Evolutionary conservation across 345 rosid species (phyloP), one percentile per base, ranked within the genome.

Genomic region (Cardamine chenopodiifolia): DNA sequence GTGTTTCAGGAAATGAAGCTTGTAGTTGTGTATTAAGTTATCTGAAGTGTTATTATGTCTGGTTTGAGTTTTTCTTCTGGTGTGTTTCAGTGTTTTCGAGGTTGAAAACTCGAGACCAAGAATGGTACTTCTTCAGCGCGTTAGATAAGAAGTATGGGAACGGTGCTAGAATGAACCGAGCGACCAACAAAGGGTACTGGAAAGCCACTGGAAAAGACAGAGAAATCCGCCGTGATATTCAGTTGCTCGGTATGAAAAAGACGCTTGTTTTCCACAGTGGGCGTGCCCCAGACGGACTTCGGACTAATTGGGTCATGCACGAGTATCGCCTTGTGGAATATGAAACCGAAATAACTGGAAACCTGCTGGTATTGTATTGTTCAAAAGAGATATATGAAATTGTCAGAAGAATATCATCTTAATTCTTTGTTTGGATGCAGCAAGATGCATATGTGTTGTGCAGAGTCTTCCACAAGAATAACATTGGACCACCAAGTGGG

Each of bases 301-400:
- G 96, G 35, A 91, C 98, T 45, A 84, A 93, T 72, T 93, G 98
- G 98, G 98, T 93, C 35, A 93, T 93, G 96, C 98, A 93, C 6
- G 98, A 93, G 73, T 93, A 93, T 72, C 88, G 97, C 13, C 91
- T 93, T 44, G 86, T 77, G 71, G 96, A 89, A 12, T 87, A 82
- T 32, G 96, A 88, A 68, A 73, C 73, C 28, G 86, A 86, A 32
- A 83, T 31, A 40, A 75, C 76, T n/a, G 84, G 85, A 62, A 68
- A 71, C 56, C 15, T 77, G 45, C 90, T 81, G 96, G 98, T 86
- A 76, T 44, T 11, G n/a, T 47, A 2, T 23, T 3, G 14, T 42
- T 50, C 17, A 17, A 11, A 9, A 10, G 50, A 39, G 39, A 47
- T 76, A 23, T 37, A 29, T 47, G 34, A 20, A 44, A 13, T n/a